A percentile compares a stretch with the other conserved stretches of the same genome.
These are phyloP conservation scores for Blastobotrys muscicola DNA, from an alignment of 805 yeast genomes.

Conservation along the genomic window DNA sequence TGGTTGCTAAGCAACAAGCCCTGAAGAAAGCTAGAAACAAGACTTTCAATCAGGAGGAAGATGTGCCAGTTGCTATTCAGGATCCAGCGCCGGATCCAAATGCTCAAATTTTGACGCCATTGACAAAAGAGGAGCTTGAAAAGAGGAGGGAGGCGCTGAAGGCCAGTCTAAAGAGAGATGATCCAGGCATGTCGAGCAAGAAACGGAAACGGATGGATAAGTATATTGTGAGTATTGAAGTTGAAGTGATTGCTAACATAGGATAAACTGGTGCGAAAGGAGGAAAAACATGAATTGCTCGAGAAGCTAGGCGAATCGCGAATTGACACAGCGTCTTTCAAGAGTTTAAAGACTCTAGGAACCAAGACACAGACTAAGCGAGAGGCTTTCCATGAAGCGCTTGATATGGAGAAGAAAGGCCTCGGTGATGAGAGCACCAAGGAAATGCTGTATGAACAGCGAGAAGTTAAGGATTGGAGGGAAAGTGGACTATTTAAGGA, in stretches of 20 bases:
- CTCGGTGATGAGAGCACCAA: slow-evolving; percentile 52
- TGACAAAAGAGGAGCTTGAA: slow-evolving; percentile 52
- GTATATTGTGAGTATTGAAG: slow-evolving; percentile 52
- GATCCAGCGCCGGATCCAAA: slow-evolving; percentile 39
- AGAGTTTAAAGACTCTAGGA: slow-evolving; percentile 72
- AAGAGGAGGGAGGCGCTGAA: slow-evolving; percentile 58
- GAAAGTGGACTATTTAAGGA: slow-evolving; percentile 16
- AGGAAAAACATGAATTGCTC: slow-evolving; percentile 71
- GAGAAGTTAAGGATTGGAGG: slow-evolving; percentile 55
- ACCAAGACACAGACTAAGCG: slow-evolving; percentile 57
- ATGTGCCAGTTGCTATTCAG: slow-evolving; percentile 18
- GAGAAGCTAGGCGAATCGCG: slow-evolving; percentile 56
- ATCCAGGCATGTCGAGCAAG: slow-evolving; percentile 57
- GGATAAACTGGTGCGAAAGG: slow-evolving; percentile 80
- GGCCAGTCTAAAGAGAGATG: slow-evolving; percentile 49
- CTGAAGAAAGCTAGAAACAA: slow-evolving; percentile 60
- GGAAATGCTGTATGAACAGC: slow-evolving; percentile 60
- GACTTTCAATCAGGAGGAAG: slow-evolving; percentile 45
- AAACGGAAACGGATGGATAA: slow-evolving; percentile 78
- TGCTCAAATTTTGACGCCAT: slow-evolving; percentile 51
- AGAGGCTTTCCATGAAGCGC: slow-evolving; percentile 67
- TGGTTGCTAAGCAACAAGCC: slow-evolving; percentile 68
- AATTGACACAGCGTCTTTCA: slow-evolving; percentile 61
- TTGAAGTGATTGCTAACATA: no score
- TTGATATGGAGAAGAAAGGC: slow-evolving; percentile 63